Percentiles rank a stretch among this genome's conserved stretches.
Evolutionary conservation across 495 filamentous ascomycete species (phyloP).

Genomic region (Cenococcum geophilum): DNA sequence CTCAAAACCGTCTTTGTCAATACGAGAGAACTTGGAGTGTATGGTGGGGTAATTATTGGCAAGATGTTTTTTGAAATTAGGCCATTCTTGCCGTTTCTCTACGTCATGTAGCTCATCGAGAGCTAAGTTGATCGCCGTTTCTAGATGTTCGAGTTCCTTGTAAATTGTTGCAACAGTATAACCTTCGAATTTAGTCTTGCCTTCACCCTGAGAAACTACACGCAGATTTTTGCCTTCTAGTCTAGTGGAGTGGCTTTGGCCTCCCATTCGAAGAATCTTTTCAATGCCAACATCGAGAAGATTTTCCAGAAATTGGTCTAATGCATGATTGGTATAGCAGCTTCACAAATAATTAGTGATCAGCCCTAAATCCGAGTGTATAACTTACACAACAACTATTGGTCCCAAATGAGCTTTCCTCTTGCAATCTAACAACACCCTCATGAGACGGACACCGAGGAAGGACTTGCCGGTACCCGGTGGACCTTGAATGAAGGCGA

Average conservation of each 20-base stretch:
- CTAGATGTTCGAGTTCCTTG: slow-evolving; percentile 31
- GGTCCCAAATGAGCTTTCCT: background rate
- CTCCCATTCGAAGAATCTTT: slow-evolving; percentile 67
- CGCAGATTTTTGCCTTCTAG: slow-evolving; percentile 32
- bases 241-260: slow-evolving; percentile 54
- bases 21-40: no score
- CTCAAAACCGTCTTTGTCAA: no score
- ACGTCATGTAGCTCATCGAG: slow-evolving; percentile 23
- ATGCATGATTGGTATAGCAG: slow-evolving; percentile 53
- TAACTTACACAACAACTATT: no score
- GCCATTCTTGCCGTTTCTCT: background rate
- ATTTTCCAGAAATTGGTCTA: slow-evolving; percentile 68
- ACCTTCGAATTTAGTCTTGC: slow-evolving; percentile 2
- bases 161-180: background rate
- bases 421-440: slow-evolving; percentile 54
- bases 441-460: slow-evolving; percentile 52
- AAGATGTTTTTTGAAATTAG: background rate
- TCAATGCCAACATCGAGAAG: slow-evolving; percentile 49
- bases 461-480: slow-evolving; percentile 74
- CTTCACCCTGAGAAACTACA: background rate
- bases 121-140: slow-evolving; percentile 27
- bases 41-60: no score
- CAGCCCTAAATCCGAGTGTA: no score
- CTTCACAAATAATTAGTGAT: slow-evolving; percentile 12
- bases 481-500: slow-evolving; percentile 71